Evolutionary conservation across 306 rosid genomes (phyloP).

Genomic region (Dalbergia cultrata): DNA sequence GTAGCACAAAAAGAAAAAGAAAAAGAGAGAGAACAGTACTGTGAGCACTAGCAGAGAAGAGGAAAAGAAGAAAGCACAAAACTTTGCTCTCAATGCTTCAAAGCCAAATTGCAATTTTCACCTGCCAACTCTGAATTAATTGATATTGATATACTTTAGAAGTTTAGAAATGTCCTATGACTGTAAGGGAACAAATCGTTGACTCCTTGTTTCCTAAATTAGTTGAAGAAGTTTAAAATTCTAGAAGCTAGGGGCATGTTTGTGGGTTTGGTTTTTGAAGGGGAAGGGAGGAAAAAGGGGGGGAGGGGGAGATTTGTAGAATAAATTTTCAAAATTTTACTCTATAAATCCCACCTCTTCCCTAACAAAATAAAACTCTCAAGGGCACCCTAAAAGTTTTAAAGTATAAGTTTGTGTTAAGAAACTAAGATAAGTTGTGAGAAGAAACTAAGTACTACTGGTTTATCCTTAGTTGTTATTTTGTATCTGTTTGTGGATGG

Average conservation of each 20-base stretch:
- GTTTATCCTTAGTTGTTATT: too few relatives aligned
- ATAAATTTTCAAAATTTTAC: background rate
- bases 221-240: background rate
- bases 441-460: too few relatives aligned
- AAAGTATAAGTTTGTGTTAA: background rate
- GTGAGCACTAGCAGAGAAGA: constrained; percentile 3
- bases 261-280: too few relatives aligned
- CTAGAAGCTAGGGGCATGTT: too few relatives aligned
- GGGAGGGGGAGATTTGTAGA: too few relatives aligned
- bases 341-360: too few relatives aligned
- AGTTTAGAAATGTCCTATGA: background rate
- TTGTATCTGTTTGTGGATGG: too few relatives aligned
- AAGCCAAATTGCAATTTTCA: constrained; percentile 14
- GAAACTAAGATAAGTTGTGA: background rate
- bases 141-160: constrained; percentile 2
- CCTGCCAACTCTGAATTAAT: background rate
- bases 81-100: background rate
- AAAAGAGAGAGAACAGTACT: constrained; percentile 1
- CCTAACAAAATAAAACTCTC: too few relatives aligned
- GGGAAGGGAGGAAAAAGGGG: too few relatives aligned
- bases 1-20: too few relatives aligned
- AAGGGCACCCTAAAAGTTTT: too few relatives aligned
- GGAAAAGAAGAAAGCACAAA: background rate
- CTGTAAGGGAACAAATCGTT: constrained; percentile 5
- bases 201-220: background rate